Evolutionary conservation across 176 grass and related monocot species (phyloP), one percentile per base, ranked within the genome.

Genomic region (Zizania latifolia): DNA sequence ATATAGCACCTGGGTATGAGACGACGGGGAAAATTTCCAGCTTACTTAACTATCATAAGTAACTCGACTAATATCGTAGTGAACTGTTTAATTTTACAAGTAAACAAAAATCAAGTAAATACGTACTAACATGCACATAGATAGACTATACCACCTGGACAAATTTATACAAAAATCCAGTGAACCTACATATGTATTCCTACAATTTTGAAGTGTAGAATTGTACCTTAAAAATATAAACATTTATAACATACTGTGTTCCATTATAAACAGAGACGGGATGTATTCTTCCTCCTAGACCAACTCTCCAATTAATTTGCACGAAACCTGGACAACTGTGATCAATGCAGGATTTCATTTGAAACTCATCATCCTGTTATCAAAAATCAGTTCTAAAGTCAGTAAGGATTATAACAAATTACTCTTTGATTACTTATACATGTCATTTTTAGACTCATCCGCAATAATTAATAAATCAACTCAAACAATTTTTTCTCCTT

Each of bases 271-370:
- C 6, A 21, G 82, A 79, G 56, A 74, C 6, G 1, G 57, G 83
- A 1, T 15, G 2, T 30, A 79, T 2, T 65, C 32, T 58, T 65
- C 30, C 54, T 31, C 75, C 75, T n/a, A 78, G 30, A 48, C 73
- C 44, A 78, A 84, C 19, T 57, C 51, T 50, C 5, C 6, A 14
- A 22, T 22, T 77, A 51, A 62, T 19, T 85, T 85, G 75, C 28
- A 85, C 65, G 8, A 79, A 85, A 41, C 82, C 65, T 50, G 75
- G 75, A 10, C 65, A 85, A 14, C n/a, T 1, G 28, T 68, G 82
- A 48, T 85, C 60, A 37, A 3, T 2, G 21, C 51, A 76, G 5
- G 11, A 1, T 14, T 56, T 73, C 3, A 57, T 73, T 0, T 16
- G 8, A 26, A 36, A 6, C 1, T 32, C 46, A 7, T 26, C 21